A percentile compares a stretch with the other conserved stretches of the same genome.
Evolutionary conservation across 805 yeast species (phyloP).

Genomic region (Saturnispora silvae): DNA sequence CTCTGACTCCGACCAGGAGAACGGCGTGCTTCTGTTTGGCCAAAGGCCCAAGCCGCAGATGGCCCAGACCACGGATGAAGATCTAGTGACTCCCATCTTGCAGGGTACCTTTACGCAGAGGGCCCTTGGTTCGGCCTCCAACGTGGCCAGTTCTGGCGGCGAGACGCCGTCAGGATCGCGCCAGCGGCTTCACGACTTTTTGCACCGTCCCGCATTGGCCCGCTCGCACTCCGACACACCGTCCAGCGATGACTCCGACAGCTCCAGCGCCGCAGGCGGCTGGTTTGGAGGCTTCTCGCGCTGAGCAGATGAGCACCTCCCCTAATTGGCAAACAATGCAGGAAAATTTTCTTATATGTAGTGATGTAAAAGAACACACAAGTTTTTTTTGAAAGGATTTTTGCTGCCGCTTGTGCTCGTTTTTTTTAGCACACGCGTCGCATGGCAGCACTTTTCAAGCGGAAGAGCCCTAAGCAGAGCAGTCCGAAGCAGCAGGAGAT

Average conservation of each 20-base stretch:
- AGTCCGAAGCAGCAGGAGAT: no score
- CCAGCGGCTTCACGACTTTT: background rate
- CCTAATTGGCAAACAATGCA: no score
- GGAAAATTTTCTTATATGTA: no score
- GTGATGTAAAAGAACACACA: no score
- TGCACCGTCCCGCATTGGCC: background rate
- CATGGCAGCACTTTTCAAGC: slow-evolving; percentile 1
- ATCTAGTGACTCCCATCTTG: slow-evolving; percentile 8
- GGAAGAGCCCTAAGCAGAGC: background rate
- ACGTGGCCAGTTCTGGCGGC: background rate
- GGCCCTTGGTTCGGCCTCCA: slow-evolving; percentile 10
- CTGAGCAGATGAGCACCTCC: background rate
- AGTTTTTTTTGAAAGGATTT: background rate
- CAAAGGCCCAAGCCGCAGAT: background rate
- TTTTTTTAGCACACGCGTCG: no score
- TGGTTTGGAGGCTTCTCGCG: slow-evolving; percentile 16
- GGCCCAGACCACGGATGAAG: background rate
- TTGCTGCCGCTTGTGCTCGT: background rate
- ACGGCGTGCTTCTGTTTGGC: slow-evolving; percentile 12
- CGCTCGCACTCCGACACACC: background rate
- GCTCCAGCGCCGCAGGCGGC: no score
- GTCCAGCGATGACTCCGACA: background rate
- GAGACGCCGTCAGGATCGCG: background rate
- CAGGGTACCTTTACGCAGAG: slow-evolving; percentile 15
- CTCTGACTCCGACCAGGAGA: slow-evolving; percentile 5